Conservation (phyloP, 441 rosid species). For the Breynia disticha region DNA sequence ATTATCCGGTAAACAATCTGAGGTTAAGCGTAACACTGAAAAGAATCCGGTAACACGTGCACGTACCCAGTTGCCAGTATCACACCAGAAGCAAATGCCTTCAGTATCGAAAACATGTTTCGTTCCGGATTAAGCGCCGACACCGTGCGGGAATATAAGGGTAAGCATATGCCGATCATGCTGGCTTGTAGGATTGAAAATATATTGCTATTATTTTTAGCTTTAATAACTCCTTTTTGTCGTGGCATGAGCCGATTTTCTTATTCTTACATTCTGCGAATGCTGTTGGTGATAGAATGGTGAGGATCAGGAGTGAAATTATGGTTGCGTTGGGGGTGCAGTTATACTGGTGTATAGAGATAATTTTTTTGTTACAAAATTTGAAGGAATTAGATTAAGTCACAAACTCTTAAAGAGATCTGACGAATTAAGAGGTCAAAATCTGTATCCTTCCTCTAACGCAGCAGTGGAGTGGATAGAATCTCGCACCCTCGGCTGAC, state of each 20-base stretch:
- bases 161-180: slow-evolving; percentile 30
- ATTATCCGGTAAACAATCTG: slow-evolving; percentile 25
- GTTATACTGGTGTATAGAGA: no score
- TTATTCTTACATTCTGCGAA: slow-evolving; percentile 12
- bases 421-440: no score
- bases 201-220: slow-evolving; percentile 30
- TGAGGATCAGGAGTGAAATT: slow-evolving; percentile 3
- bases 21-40: slow-evolving; percentile 20
- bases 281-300: not conserved
- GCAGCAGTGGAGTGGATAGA: no score
- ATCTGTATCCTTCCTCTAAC: no score
- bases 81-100: slow-evolving; percentile 37
- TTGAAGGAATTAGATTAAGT: no score
- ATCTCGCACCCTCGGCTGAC: no score
- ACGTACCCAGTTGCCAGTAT: slow-evolving; percentile 45
- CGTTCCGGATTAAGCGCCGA: slow-evolving; percentile 25
- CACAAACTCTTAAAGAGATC: no score
- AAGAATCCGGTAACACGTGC: slow-evolving; percentile 47
- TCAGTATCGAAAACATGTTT: slow-evolving; percentile 22
- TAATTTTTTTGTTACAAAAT: no score
- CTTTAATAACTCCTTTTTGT: slow-evolving; percentile 19
- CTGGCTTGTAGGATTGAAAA: slow-evolving; percentile 29
- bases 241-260: slow-evolving; percentile 15
- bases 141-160: slow-evolving; percentile 18
- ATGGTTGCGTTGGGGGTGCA: not conserved